phyloP scores from a whole-genome alignment of 148 eudicot genomes.

The Rhododendron vialii region DNA sequence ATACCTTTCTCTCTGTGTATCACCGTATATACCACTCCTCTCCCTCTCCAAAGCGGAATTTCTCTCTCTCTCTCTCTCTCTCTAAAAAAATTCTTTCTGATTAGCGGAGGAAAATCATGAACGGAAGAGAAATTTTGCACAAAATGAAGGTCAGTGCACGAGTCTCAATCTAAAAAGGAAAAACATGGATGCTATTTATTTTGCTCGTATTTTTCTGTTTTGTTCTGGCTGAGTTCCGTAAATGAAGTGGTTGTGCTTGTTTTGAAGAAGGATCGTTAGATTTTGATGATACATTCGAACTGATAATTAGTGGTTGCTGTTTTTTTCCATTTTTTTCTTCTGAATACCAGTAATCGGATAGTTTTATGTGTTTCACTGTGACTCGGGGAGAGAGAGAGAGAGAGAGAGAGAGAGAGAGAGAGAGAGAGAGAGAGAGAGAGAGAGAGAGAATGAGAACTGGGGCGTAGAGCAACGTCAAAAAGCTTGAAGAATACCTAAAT shows the following conservation, averaged over 20 bases:
- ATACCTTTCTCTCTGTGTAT: not conserved
- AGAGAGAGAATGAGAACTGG: too few relatives aligned
- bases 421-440: not conserved
- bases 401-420: not conserved
- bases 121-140: slow-evolving; percentile 41
- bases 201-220: not conserved
- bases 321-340: not conserved
- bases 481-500: not conserved
- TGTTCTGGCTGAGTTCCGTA: not conserved
- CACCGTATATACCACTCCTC: not conserved
- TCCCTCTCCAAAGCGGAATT: not conserved
- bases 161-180: not conserved
- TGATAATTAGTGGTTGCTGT: not conserved
- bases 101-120: slow-evolving; percentile 22
- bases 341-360: not conserved
- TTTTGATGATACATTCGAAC: not conserved
- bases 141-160: slow-evolving; percentile 38
- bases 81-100: not conserved
- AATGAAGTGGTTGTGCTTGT: not conserved
- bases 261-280: not conserved
- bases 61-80: not conserved
- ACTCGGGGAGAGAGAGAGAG: not conserved
- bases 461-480: not conserved
- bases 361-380: not conserved
- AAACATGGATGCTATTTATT: not conserved